These are phyloP conservation scores for Rhododendron kiyosumense DNA, from an alignment of 148 eudicot genomes.

Conservation along the genomic window DNA sequence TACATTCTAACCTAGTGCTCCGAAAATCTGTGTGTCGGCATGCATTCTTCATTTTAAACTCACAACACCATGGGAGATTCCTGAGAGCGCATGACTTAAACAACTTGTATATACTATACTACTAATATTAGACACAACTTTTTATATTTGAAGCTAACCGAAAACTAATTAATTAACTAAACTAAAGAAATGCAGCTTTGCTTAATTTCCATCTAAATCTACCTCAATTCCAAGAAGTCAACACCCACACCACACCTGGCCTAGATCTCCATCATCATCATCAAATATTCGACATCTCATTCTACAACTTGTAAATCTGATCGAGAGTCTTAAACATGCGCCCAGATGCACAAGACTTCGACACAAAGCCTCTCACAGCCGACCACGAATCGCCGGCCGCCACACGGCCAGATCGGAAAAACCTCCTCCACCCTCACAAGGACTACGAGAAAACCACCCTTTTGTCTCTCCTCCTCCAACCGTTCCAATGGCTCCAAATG, in stretches of 20 bases:
- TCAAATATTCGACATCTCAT: background rate
- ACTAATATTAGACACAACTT: background rate
- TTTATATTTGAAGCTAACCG: background rate
- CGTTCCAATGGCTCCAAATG: conserved; percentile 29
- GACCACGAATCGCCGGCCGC: background rate
- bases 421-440: background rate
- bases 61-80: background rate
- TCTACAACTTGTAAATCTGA: background rate
- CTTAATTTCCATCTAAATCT: background rate
- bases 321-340: background rate
- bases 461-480: conserved; percentile 22
- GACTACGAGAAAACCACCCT: background rate
- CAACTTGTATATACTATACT: background rate
- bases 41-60: background rate
- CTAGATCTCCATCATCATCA: too few relatives aligned
- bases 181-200: background rate
- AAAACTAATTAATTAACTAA: background rate
- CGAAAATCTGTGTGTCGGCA: too few relatives aligned
- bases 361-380: background rate
- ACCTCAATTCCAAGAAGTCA: conserved; percentile 6
- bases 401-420: background rate
- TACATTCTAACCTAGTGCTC: too few relatives aligned
- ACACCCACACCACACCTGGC: too few relatives aligned
- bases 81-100: background rate
- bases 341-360: background rate